Conservation (phyloP, 768 basidiomycete species). For the Phlegmacium glaucopus region DNA sequence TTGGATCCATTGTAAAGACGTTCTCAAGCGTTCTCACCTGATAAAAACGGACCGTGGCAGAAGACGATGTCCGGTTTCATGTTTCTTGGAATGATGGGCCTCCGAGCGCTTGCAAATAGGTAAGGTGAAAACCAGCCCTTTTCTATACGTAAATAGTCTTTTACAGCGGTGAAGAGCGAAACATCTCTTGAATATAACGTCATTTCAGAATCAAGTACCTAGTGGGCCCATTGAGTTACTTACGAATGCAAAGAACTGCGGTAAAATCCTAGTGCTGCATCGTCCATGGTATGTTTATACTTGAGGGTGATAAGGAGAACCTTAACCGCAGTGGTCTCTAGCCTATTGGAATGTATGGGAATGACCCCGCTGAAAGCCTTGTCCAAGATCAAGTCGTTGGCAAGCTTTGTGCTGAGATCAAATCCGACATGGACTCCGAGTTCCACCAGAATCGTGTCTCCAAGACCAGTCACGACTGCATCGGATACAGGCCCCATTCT, state of each 20-base stretch:
- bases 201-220: neutral
- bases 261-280: constrained; percentile 60
- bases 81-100: constrained; percentile 57
- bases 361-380: constrained; percentile 45
- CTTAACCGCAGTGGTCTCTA: constrained; percentile 59
- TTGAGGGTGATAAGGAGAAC: constrained; percentile 56
- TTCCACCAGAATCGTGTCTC: constrained; percentile 58
- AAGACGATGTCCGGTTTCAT: constrained; percentile 67
- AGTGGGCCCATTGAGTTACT: too few relatives aligned
- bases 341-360: constrained; percentile 47
- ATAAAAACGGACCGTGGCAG: constrained; percentile 62
- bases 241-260: constrained; percentile 57
- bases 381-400: constrained; percentile 50
- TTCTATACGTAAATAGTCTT: constrained; percentile 58
- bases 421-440: constrained; percentile 53
- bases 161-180: constrained; percentile 59
- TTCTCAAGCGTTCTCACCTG: constrained; percentile 32
- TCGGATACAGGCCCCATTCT: constrained; percentile 56
- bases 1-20: too few relatives aligned
- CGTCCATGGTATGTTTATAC: constrained; percentile 54
- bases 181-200: constrained; percentile 34
- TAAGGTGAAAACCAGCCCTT: constrained; percentile 72
- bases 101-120: constrained; percentile 55
- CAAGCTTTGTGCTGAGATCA: constrained; percentile 44
- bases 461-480: constrained; percentile 44